A percentile compares a stretch with the other conserved stretches of the same genome.
These are phyloP conservation scores for Coemansia sp. DNA, from an alignment of 192 early-diverging fungal species.

Conservation along the genomic window DNA sequence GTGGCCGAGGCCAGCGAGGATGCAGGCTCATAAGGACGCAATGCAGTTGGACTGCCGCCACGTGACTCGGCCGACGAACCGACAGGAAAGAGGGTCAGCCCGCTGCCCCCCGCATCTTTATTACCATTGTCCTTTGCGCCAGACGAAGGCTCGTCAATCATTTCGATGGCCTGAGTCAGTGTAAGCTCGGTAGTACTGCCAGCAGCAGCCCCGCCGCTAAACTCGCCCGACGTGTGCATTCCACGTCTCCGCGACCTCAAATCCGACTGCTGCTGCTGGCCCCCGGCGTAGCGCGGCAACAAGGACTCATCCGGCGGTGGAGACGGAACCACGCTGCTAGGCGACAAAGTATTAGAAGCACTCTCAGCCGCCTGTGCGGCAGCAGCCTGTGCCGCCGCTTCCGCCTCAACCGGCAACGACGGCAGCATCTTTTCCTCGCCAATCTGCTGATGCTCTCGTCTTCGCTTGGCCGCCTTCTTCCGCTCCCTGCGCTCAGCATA, in stretches of 20 bases:
- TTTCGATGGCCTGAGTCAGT: slow-evolving; percentile 7
- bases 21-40: neutral
- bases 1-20: neutral
- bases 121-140: neutral
- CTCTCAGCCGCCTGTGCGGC: slow-evolving; percentile 1
- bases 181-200: slow-evolving; percentile 3
- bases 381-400: slow-evolving; percentile 12
- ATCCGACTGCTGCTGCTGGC: slow-evolving; percentile 5
- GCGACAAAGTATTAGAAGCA: neutral
- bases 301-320: neutral
- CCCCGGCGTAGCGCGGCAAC: neutral
- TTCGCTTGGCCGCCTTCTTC: slow-evolving; percentile 63
- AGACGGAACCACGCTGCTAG: neutral
- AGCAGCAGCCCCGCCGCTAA: neutral
- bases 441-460: slow-evolving; percentile 47
- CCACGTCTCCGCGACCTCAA: slow-evolving; percentile 28
- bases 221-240: slow-evolving; percentile 22
- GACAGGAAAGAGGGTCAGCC: slow-evolving; percentile 5
- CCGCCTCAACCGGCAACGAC: slow-evolving; percentile 43
- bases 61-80: neutral
- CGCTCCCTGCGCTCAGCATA: slow-evolving; percentile 68
- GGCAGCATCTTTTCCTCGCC: slow-evolving; percentile 55
- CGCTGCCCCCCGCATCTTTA: slow-evolving; percentile 2
- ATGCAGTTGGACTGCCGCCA: neutral
- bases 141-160: slow-evolving; percentile 7